phyloP scores from a whole-genome alignment of 2,329 filamentous ascomycete species.

The Phaeophleospora eucalypticola region DNA sequence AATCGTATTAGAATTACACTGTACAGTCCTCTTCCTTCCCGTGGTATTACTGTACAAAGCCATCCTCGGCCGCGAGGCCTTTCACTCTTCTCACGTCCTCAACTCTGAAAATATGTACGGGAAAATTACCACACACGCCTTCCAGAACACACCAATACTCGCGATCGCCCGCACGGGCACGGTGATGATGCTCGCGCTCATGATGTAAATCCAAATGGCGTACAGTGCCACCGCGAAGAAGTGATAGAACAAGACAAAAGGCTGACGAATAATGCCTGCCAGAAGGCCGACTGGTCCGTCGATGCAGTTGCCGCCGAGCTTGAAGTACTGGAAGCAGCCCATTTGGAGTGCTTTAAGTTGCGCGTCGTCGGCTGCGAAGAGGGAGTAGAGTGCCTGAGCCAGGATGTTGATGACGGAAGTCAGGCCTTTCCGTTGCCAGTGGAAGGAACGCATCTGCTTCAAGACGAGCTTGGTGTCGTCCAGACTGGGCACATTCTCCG shows the following conservation, averaged over 20 bases:
- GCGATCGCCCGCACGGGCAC: constrained; percentile 36
- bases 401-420: constrained; percentile 94
- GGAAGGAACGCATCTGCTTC: constrained; percentile 67
- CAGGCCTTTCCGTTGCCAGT: constrained; percentile 79
- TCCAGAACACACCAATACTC: constrained; percentile 51
- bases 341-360: constrained; percentile 76
- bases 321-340: constrained; percentile 92
- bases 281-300: constrained; percentile 78
- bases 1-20: neutral
- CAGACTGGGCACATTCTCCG: constrained; percentile 63
- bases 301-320: constrained; percentile 65
- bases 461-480: constrained; percentile 63
- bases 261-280: constrained; percentile 73
- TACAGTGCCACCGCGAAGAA: constrained; percentile 93
- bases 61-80: neutral
- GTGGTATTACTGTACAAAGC: neutral
- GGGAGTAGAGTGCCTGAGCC: constrained; percentile 85
- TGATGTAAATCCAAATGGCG: constrained; percentile 68
- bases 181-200: constrained; percentile 40
- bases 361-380: constrained; percentile 81
- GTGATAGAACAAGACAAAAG: constrained; percentile 77
- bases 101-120: constrained; percentile 49
- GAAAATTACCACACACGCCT: constrained; percentile 45
- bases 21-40: neutral
- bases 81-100: constrained; percentile 16